Conservation (phyloP, 352 stramenopile genomes). For the Globisporangium emineosum region DNA sequence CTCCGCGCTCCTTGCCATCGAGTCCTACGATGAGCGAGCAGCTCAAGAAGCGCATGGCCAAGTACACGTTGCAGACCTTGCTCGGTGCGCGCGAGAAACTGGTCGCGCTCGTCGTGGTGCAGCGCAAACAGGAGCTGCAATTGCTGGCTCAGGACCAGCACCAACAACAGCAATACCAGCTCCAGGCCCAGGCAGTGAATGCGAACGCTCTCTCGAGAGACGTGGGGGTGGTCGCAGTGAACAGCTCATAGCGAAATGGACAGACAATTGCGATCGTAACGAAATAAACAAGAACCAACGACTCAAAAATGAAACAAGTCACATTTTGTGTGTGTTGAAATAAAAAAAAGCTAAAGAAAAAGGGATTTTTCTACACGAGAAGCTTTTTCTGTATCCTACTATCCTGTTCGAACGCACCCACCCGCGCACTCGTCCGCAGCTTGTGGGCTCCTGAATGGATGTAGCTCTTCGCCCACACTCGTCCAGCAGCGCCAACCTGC, state of each 20-base stretch:
- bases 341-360: conserved; percentile 16
- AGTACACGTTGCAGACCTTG: conserved; percentile 74
- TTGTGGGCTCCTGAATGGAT: neutral
- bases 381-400: conserved; percentile 17
- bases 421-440: neutral
- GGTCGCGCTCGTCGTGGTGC: conserved; percentile 38
- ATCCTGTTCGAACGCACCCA: conserved; percentile 13
- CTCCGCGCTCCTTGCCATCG: conserved; percentile 62
- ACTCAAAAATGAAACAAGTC: conserved; percentile 18
- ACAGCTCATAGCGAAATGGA: conserved; percentile 17
- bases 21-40: conserved; percentile 69
- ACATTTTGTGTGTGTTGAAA: conserved; percentile 17
- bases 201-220: neutral
- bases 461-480: conserved; percentile 2
- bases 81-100: conserved; percentile 62
- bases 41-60: conserved; percentile 70
- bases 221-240: conserved; percentile 8
- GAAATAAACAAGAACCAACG: neutral
- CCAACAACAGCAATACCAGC: neutral
- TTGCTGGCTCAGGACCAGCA: conserved; percentile 9
- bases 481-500: neutral
- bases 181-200: neutral
- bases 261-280: neutral
- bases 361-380: conserved; percentile 4
- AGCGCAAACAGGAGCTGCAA: conserved; percentile 28